Percentiles rank a stretch among this genome's conserved stretches.
Evolutionary conservation across 257 asterid genomes (phyloP).

Genomic region (Rauvolfia tetraphylla): DNA sequence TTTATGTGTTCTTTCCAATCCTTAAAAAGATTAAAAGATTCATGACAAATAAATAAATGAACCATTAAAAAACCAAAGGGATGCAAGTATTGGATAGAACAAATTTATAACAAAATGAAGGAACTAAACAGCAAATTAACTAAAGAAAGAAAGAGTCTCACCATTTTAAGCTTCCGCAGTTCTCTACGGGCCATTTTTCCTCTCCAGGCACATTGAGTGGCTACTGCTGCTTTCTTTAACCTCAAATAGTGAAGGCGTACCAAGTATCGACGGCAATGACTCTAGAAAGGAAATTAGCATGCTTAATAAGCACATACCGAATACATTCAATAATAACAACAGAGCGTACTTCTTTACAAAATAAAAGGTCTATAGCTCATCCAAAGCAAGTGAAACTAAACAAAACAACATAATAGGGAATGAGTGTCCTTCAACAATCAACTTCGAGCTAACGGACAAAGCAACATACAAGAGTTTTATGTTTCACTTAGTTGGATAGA

Average conservation of each 20-base stretch:
- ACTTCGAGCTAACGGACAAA: neutral
- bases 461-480: neutral
- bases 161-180: slow-evolving; percentile 59
- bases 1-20: neutral
- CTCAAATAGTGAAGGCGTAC: slow-evolving; percentile 35
- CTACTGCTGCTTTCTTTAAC: slow-evolving; percentile 50
- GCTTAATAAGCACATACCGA: neutral
- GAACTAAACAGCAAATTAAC: neutral
- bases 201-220: slow-evolving; percentile 65
- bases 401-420: neutral
- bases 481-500: neutral
- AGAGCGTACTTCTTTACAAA: neutral
- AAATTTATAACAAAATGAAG: neutral
- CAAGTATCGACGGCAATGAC: slow-evolving; percentile 43
- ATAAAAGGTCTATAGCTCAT: neutral
- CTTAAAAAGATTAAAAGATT: neutral
- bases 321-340: neutral
- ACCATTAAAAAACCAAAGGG: neutral
- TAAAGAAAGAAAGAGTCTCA: slow-evolving; percentile 20
- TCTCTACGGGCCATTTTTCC: slow-evolving; percentile 46
- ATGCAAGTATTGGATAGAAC: neutral
- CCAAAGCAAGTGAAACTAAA: neutral
- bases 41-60: neutral
- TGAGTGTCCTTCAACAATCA: neutral
- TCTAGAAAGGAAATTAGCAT: slow-evolving; percentile 29